Evolutionary conservation across 495 filamentous ascomycete species (phyloP), one percentile per base, ranked within the genome.

Genomic region (Penicillium salamii): DNA sequence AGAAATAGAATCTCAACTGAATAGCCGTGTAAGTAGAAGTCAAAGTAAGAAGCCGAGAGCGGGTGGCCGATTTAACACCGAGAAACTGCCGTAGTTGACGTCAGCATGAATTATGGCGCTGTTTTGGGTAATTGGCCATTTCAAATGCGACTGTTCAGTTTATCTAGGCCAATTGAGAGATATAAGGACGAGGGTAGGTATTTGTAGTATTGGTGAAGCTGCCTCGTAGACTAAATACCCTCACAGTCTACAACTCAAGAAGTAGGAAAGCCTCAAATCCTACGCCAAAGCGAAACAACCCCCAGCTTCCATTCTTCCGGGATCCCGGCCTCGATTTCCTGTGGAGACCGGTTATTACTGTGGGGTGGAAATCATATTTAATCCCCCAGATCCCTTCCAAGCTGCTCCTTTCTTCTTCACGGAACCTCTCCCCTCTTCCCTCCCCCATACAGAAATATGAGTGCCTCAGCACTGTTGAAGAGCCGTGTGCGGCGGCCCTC

Each of bases 401-500:
- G n/a, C 40, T 49, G 56, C 52, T 47, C 37, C 34, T 28, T 36
- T 34, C 33, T 35, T 18, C 39, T 46, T 14, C 45, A 18, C 15
- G 32, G 35, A 31, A 21, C 35, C 49, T 52, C 46, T 57, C 46
- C 48, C 19, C 38, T 59, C 44, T 46, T 17, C 31, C 12, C 21
- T 14, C 42, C 15, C 41, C 13, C 1, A 7, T 8, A 17, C 6
- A 12, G 9, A 62, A 67, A 36, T 45, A 76, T 78, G 73, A 57
- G 72, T 59, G 85, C 82, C 36, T 95, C 90, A 21, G 85, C 87
- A 21, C 77, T 86, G 42, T 72, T 96, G 55, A 87, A 82, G 72
- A 79, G 83, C 61, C 84, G 90, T 52, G 77, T 95, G 44, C 72
- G 80, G 37, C 80, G 89, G 40, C 87, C 89, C 13, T 87, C 85